Base-by-base conservation (phyloP, 805 yeast genomes). In the Zygosaccharomyces bailii region DNA sequence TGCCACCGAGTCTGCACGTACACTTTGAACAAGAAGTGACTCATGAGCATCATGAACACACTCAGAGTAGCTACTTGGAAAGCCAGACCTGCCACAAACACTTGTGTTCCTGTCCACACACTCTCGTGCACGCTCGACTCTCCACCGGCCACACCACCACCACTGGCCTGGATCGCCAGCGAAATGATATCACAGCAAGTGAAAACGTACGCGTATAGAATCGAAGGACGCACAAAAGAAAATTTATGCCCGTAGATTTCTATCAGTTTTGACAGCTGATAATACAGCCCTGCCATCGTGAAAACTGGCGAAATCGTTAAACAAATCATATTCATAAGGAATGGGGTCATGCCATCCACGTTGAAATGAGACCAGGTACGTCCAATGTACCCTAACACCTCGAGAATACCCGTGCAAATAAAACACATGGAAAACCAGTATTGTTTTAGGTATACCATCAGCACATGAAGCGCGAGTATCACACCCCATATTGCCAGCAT, bases 271-370 rank as follows among this genome's bases (percentile, higher is more conserved):
- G 84, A 88, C 51, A 88, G 65, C 43, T 80, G 70, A 52, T 75
- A 83, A 65, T 88, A 89, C 2, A 88, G 71, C 1, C 91, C 96
- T 3, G 85, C 96, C 86, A 86, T 84, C 35, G 85, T 69, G 61
- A 88, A 84, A 16, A 86, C 87, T 0, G 96, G 96, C 0, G 87
- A 91, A 38, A 88, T 64, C 0, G 91, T 86, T 44, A 87, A 66
- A 55, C 82, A 72, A 44, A 81, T 75, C 50, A 83, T 75, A 61
- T 88, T 95, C 54, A 81, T 65, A 34, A 84, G 57, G 56, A 72
- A 88, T 21, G 71, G 67, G 40, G 72, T 61, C 32, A 65, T 50
- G 29, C 65, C 56, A 11, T 50, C 30, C 2, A 62, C 58, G 50
- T 75, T 58, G 34, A 58, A 51, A 14, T 73, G 70, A 2, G 82